These are phyloP conservation scores for Tetrapisispora taiwanensis DNA, from an alignment of 805 yeast species.

Conservation along the genomic window DNA sequence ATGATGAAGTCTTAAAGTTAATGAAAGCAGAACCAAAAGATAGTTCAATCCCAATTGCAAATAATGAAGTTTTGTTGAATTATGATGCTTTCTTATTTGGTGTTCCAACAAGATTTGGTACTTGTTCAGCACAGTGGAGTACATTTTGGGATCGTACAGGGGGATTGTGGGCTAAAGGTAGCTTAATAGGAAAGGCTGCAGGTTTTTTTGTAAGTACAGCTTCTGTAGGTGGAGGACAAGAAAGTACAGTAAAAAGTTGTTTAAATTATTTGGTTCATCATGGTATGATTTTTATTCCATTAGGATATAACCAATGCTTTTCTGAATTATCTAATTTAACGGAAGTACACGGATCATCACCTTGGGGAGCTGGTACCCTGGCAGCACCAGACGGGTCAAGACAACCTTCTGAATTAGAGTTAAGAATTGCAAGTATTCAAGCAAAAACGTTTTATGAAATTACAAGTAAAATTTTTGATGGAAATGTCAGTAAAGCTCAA, in stretches of 20 bases:
- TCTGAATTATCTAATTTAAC: constrained; percentile 45
- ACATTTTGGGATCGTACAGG: constrained; percentile 75
- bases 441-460: constrained; percentile 55
- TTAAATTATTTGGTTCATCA: constrained; percentile 61
- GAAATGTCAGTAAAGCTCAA: not conserved
- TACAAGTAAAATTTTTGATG: constrained; percentile 27
- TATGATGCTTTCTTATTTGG: constrained; percentile 76
- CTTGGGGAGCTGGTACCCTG: constrained; percentile 83
- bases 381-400: constrained; percentile 76
- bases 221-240: constrained; percentile 73
- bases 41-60: constrained; percentile 45
- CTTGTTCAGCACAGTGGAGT: constrained; percentile 66
- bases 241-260: constrained; percentile 53
- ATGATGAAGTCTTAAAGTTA: constrained; percentile 43
- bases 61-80: constrained; percentile 42
- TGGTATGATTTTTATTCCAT: constrained; percentile 68
- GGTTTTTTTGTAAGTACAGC: constrained; percentile 67
- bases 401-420: constrained; percentile 54
- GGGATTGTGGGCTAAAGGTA: constrained; percentile 67
- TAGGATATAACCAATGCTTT: constrained; percentile 59
- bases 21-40: constrained; percentile 64
- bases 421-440: constrained; percentile 54
- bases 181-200: constrained; percentile 63
- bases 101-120: constrained; percentile 73
- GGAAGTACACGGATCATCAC: constrained; percentile 73